A percentile compares a stretch with the other conserved stretches of the same genome.
Evolutionary conservation across 148 eudicot genomes (phyloP).

Genomic region (Persicaria maculosa): DNA sequence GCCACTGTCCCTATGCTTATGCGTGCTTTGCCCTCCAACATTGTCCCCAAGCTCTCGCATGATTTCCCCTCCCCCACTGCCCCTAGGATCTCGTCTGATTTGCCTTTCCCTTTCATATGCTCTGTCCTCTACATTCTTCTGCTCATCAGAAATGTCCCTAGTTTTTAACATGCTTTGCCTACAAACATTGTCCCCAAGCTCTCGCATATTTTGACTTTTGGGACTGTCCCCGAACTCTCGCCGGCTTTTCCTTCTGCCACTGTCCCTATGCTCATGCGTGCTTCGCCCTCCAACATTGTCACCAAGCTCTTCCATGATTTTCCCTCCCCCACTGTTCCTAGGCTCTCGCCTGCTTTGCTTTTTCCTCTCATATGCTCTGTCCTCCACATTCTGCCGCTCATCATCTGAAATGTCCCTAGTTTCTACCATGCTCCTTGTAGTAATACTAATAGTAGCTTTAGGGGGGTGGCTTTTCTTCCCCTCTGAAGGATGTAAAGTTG

Average conservation of each 20-base stretch:
- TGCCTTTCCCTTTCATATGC: not conserved
- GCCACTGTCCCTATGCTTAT: conserved; percentile 24
- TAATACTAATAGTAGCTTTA: conserved; percentile 24
- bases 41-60: not conserved
- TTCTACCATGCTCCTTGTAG: not conserved
- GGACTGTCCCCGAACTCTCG: conserved; percentile 27
- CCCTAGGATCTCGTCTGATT: not conserved
- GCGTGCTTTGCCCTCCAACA: conserved; percentile 17
- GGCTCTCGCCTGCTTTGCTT: not conserved
- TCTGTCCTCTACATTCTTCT: not conserved
- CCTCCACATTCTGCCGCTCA: not conserved
- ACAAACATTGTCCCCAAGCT: not conserved
- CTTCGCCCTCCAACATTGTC: conserved; percentile 14
- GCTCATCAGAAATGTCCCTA: not conserved
- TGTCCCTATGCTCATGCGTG: conserved; percentile 24
- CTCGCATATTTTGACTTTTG: not conserved
- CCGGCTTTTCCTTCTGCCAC: conserved; percentile 21
- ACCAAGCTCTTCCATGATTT: not conserved
- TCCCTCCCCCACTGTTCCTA: not conserved
- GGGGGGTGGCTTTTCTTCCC: conserved; percentile 19
- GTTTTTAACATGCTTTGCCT: not conserved
- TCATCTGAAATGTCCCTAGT: not conserved
- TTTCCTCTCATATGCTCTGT: not conserved
- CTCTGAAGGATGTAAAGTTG: conserved; percentile 18
- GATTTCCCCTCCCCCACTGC: not conserved